These are phyloP conservation scores for Primulina tabacum DNA, from an alignment of 257 asterid species.

Conservation along the genomic window DNA sequence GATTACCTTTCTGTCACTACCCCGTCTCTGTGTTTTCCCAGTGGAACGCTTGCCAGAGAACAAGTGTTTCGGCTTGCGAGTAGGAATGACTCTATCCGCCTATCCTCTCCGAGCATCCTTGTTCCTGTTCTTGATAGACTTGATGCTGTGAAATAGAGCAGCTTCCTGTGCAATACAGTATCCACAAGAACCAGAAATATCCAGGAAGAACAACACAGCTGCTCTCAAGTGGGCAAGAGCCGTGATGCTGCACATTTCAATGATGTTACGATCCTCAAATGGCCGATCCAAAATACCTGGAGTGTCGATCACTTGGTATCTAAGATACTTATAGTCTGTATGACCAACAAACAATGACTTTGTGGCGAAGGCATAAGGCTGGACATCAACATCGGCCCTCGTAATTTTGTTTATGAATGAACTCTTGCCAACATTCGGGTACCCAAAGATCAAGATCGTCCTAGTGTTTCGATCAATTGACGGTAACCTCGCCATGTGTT, in stretches of 20 bases:
- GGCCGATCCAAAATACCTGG: constrained; percentile 96
- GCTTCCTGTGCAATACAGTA: constrained; percentile 91
- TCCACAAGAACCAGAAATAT: constrained; percentile 94
- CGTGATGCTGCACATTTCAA: constrained; percentile 97
- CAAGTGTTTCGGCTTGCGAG: constrained; percentile 77
- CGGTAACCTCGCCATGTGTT: constrained; percentile 93
- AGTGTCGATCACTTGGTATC: constrained; percentile 96
- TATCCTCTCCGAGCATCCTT: constrained; percentile 87
- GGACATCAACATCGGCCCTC: constrained; percentile 94
- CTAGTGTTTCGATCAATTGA: constrained; percentile 94
- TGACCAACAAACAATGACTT: constrained; percentile 95
- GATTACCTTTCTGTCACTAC: constrained; percentile 49
- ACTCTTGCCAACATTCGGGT: constrained; percentile 97
- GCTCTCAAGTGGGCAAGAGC: constrained; percentile 97
- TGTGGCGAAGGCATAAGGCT: constrained; percentile 95
- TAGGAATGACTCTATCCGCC: constrained; percentile 84
- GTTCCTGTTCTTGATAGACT: constrained; percentile 65
- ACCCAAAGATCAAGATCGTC: constrained; percentile 96
- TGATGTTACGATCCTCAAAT: constrained; percentile 94
- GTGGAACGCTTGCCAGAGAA: constrained; percentile 75
- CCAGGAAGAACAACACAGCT: constrained; percentile 88
- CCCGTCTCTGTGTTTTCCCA: constrained; percentile 91
- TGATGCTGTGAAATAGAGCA: constrained; percentile 91
- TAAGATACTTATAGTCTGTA: constrained; percentile 82
- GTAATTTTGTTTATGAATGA: constrained; percentile 93